Conservation (phyloP, 441 rosid species). For the Corymbia calophylla region DNA sequence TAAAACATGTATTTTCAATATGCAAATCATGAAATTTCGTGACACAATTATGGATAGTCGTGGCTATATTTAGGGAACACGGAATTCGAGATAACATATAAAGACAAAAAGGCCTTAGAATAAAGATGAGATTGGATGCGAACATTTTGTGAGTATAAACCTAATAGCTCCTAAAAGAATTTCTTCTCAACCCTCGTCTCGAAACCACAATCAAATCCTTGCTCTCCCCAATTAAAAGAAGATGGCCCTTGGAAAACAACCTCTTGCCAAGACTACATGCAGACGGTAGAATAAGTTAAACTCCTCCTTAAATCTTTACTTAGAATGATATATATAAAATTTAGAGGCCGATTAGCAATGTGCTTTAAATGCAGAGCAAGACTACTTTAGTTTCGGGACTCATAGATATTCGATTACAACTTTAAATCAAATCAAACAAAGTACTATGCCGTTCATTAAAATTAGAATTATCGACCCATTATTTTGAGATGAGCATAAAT, state of each 20-base stretch:
- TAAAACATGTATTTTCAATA: neutral
- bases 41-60: neutral
- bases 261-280: neutral
- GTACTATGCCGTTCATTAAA: neutral
- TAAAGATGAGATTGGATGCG: neutral
- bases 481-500: neutral
- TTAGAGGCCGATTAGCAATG: rapidly evolving
- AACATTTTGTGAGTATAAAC: neutral
- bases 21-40: neutral
- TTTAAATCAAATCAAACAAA: neutral
- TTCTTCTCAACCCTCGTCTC: neutral
- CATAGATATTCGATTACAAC: neutral
- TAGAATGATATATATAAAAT: neutral
- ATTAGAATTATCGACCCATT: neutral
- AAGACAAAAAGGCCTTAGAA: neutral
- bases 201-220: neutral
- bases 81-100: neutral
- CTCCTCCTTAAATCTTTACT: neutral
- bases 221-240: neutral
- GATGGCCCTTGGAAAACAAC: neutral
- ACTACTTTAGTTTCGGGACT: neutral
- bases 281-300: neutral
- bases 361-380: neutral
- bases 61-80: neutral
- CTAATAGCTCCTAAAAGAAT: neutral